These are phyloP conservation scores for Stentor coeruleus DNA, from an alignment of 73 alveolate genomes.

Conservation along the genomic window DNA sequence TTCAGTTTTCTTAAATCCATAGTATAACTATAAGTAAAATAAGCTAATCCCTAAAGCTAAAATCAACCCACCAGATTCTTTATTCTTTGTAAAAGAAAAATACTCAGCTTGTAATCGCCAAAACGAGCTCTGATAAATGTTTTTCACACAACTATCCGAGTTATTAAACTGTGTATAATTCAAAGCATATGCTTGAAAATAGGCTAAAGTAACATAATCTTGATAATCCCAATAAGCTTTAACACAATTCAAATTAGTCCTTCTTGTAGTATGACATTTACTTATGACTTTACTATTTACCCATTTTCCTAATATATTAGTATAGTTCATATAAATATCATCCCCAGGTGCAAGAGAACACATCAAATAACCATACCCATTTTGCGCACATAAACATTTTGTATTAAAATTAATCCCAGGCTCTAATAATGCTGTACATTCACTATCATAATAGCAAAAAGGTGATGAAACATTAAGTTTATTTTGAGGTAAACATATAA, in stretches of 20 bases:
- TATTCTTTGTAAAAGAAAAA: too few relatives aligned
- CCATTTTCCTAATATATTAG: neutral
- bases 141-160: neutral
- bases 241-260: neutral
- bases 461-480: neutral
- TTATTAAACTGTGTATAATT: neutral
- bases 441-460: neutral
- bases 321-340: neutral
- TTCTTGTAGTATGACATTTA: neutral
- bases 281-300: neutral
- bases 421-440: neutral
- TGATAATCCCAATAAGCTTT: neutral
- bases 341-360: constrained; percentile 18
- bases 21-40: too few relatives aligned
- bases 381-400: neutral
- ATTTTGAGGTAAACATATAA: neutral
- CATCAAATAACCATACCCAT: neutral
- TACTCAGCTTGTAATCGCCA: neutral
- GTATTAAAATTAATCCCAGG: neutral
- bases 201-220: neutral
- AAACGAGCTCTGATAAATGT: neutral
- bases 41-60: too few relatives aligned
- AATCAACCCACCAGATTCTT: too few relatives aligned
- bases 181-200: neutral
- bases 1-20: constrained; percentile 92